phyloP scores from a whole-genome alignment of 495 filamentous ascomycete species.

The Chaetomidium leptoderma region DNA sequence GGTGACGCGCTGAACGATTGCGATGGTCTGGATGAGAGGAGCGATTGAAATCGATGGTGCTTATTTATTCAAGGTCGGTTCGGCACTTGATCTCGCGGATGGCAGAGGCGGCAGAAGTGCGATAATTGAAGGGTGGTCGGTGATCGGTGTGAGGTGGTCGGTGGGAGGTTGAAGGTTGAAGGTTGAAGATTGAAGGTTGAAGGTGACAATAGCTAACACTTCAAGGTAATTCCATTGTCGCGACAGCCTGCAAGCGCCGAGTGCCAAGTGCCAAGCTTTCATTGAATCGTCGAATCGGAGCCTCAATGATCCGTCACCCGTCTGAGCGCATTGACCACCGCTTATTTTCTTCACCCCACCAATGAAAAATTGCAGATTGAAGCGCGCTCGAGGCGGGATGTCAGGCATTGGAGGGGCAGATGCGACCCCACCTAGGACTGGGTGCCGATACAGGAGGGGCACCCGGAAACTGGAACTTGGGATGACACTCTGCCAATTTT shows the following conservation, averaged over 20 bases:
- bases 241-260: background rate
- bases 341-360: slow-evolving; percentile 21
- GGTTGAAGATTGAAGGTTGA: too few relatives aligned
- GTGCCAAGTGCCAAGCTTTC: background rate
- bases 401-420: slow-evolving; percentile 15
- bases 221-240: background rate
- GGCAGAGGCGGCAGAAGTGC: background rate
- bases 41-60: background rate
- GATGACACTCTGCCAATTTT: slow-evolving; percentile 15
- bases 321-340: slow-evolving; percentile 28
- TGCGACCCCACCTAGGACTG: slow-evolving; percentile 8
- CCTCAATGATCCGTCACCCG: slow-evolving; percentile 20
- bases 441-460: slow-evolving; percentile 18
- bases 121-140: background rate
- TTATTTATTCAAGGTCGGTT: background rate
- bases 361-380: background rate
- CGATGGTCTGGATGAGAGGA: background rate
- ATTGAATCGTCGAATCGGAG: slow-evolving; percentile 9
- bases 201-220: too few relatives aligned
- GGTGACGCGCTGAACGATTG: background rate
- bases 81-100: background rate
- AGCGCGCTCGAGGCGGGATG: background rate
- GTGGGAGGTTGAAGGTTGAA: background rate
- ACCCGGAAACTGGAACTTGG: slow-evolving; percentile 9
- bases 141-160: too few relatives aligned